Percentiles rank a stretch among this genome's conserved stretches.
Conservation (phyloP, 306 rosid genomes). For the Castanea crenata region DNA sequence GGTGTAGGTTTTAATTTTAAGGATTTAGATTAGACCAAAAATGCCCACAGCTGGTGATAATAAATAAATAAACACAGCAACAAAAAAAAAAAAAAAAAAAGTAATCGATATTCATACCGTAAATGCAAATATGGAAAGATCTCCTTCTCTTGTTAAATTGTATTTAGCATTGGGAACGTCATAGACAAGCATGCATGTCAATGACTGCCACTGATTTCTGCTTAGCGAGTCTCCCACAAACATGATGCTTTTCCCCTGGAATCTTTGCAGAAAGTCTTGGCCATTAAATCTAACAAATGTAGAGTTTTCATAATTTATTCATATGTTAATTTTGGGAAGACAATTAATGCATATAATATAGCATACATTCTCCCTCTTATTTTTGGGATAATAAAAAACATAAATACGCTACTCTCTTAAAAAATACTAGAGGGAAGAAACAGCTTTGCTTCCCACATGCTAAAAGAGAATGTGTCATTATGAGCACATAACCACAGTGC, state of each 20-base stretch:
- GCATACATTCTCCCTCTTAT: no score
- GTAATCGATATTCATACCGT: conserved; percentile 37
- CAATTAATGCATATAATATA: no score
- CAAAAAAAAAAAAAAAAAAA: background rate
- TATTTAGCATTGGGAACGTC: conserved; percentile 53
- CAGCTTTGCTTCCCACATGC: background rate
- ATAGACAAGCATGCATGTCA: conserved; percentile 77
- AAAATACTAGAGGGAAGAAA: background rate
- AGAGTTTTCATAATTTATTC: background rate
- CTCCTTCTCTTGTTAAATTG: conserved; percentile 40
- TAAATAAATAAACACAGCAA: no score
- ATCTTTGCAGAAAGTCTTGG: conserved; percentile 47
- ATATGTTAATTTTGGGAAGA: no score
- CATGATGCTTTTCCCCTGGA: conserved; percentile 78
- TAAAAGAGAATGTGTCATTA: background rate
- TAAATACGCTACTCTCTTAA: no score
- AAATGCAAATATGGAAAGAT: conserved; percentile 61
- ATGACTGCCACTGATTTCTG: conserved; percentile 86
- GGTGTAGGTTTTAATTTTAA: no score
- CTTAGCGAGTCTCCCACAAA: conserved; percentile 93
- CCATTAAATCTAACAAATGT: conserved; percentile 59
- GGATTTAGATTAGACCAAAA: no score
- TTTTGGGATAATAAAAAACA: no score
- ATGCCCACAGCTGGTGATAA: no score
- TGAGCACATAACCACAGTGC: no score